phyloP scores from a whole-genome alignment of 1,284 basidiomycete genomes.

The Puccinia brachypodii region DNA sequence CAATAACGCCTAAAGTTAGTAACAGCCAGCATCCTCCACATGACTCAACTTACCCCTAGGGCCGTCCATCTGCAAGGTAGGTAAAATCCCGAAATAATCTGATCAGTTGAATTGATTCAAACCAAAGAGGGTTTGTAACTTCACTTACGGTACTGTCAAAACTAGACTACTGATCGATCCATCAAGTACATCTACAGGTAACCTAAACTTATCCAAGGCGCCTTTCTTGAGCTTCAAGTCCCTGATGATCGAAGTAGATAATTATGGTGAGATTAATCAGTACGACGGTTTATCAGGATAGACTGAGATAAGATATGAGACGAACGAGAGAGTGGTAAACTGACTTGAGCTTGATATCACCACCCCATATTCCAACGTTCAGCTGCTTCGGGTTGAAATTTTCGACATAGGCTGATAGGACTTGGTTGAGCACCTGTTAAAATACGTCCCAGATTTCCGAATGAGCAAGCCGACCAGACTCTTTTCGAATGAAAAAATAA shows the following conservation, averaged over 20 bases:
- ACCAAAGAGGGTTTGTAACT: background rate
- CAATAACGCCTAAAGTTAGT: background rate
- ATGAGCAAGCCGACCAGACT: background rate
- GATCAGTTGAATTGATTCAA: background rate
- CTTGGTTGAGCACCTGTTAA: slow-evolving; percentile 65
- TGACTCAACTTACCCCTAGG: slow-evolving; percentile 30
- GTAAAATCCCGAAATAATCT: background rate
- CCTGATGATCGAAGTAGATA: slow-evolving; percentile 5
- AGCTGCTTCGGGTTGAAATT: slow-evolving; percentile 93
- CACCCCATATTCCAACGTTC: slow-evolving; percentile 90
- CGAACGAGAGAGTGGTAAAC: background rate
- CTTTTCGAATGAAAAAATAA: background rate
- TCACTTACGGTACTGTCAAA: slow-evolving; percentile 46
- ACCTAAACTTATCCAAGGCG: slow-evolving; percentile 89
- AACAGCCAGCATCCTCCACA: background rate
- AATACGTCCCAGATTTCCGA: background rate
- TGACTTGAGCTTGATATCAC: slow-evolving; percentile 61
- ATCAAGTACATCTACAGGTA: slow-evolving; percentile 94
- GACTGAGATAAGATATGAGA: background rate
- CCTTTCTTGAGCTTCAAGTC: slow-evolving; percentile 72
- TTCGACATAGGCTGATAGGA: slow-evolving; percentile 93
- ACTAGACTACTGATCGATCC: slow-evolving; percentile 57
- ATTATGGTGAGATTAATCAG: background rate
- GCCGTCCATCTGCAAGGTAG: slow-evolving; percentile 25
- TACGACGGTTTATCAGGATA: background rate